phyloP scores from a whole-genome alignment of 306 rosid species.

The Quercus bicolor region DNA sequence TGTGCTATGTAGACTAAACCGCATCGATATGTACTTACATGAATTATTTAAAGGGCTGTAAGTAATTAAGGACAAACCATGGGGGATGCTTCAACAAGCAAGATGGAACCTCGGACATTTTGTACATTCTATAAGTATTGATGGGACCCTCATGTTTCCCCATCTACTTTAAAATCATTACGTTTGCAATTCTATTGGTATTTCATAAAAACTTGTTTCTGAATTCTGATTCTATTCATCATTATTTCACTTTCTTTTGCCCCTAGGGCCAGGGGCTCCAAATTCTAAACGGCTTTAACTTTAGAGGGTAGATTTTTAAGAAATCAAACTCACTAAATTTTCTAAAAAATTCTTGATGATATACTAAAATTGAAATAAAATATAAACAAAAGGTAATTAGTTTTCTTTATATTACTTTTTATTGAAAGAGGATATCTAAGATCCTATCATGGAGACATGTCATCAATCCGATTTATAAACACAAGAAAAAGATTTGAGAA shows the following conservation, averaged over 20 bases:
- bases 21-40: constrained; percentile 30
- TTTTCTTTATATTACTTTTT: not conserved
- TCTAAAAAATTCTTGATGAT: no score
- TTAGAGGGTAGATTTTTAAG: not conserved
- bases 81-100: constrained; percentile 3
- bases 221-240: not conserved
- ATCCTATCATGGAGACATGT: constrained; percentile 33
- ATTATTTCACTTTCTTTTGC: not conserved
- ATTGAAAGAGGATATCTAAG: constrained; percentile 18
- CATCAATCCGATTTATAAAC: constrained; percentile 21
- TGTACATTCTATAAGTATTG: not conserved
- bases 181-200: not conserved
- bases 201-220: not conserved
- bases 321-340: no score
- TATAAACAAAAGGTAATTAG: not conserved
- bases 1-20: constrained; percentile 28
- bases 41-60: not conserved
- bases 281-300: not conserved
- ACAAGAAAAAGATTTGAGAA: constrained; percentile 16
- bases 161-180: not conserved
- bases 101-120: not conserved
- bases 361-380: no score
- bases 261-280: not conserved
- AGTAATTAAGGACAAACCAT: not conserved
- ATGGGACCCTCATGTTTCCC: not conserved